A percentile compares a stretch with the other conserved stretches of the same genome.
Evolutionary conservation across 2,329 filamentous ascomycete species (phyloP).

Genomic region (Lecanoromycetidae sp.): DNA sequence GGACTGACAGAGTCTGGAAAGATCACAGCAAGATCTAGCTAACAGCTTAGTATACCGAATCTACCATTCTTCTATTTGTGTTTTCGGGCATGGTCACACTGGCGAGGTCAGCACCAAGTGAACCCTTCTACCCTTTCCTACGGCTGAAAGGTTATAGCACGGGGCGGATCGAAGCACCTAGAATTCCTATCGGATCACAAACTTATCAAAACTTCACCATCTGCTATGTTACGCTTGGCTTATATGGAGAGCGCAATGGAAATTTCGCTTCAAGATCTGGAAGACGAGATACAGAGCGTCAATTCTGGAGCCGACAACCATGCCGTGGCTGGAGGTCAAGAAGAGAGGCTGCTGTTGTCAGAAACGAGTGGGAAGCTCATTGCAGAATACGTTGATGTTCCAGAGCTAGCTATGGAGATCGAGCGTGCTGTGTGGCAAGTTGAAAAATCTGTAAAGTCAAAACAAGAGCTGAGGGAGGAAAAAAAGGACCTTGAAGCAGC

Average conservation of each 20-base stretch:
- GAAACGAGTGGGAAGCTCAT: slow-evolving; percentile 45
- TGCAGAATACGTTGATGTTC: slow-evolving; percentile 51
- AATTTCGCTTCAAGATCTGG: slow-evolving; percentile 21
- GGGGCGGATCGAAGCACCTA: slow-evolving; percentile 72
- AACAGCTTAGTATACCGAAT: slow-evolving; percentile 60
- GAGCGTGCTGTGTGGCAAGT: slow-evolving; percentile 19
- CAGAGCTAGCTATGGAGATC: slow-evolving; percentile 34
- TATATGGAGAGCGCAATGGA: slow-evolving; percentile 44
- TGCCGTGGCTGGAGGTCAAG: slow-evolving; percentile 30
- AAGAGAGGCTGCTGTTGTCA: slow-evolving; percentile 37
- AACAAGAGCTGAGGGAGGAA: slow-evolving; percentile 12
- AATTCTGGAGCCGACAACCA: slow-evolving; percentile 11
- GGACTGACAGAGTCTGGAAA: too few relatives aligned
- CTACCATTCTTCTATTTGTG: slow-evolving; percentile 92
- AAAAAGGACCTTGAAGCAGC: slow-evolving; percentile 12
- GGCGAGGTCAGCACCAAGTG: slow-evolving; percentile 43
- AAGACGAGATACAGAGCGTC: slow-evolving; percentile 26
- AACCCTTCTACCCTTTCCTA: slow-evolving; percentile 1
- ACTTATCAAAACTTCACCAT: slow-evolving; percentile 54
- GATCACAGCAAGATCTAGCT: too few relatives aligned
- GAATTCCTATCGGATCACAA: slow-evolving; percentile 67
- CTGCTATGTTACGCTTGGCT: slow-evolving; percentile 57
- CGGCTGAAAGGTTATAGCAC: slow-evolving; percentile 36
- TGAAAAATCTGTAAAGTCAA: slow-evolving; percentile 10
- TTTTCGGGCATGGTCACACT: slow-evolving; percentile 84